Evolutionary conservation across 805 yeast genomes (phyloP), one percentile per base, ranked within the genome.

Genomic region (Jamesozyma jinghongensis): DNA sequence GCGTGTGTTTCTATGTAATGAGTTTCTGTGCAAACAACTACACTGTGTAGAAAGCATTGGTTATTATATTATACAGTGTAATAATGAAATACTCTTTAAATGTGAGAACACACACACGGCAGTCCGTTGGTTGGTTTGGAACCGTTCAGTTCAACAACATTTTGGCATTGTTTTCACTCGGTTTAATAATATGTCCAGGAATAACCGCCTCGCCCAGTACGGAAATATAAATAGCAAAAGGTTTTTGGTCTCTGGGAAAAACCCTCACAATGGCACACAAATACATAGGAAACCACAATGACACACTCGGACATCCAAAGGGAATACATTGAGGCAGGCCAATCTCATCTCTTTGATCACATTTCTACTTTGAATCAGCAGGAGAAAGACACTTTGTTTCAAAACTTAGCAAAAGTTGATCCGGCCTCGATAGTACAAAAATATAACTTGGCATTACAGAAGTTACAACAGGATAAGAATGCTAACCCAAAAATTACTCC

Each of bases 291-390:
- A 22, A 22, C 6, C 7, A 19, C 5, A n/a, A 34, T 34, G 37
- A 34, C 37, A 14, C 10, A 14, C 19, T n/a, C 11, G 4, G 49
- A 46, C 11, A 42, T 54, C 35, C 55, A 48, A 46, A 41, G 67
- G 37, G 37, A 53, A 13, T 77, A 65, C 50, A 54, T 52, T 19
- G 53, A 61, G 4, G 79, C 80, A 0, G 70, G 71, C 7, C 85
- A 79, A 54, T 54, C 49, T 3, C 82, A 77, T 43, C 50, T 79
- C 14, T 77, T 77, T 54, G 54, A 63, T 22, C 70, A 68, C 46
- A 71, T 70, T 65, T 69, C 69, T 32, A 36, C 51, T 11, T 60
- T 78, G 33, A 32, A 58, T 4, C 42, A 47, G 1, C 57, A 46
- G 1, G 66, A 75, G 40, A 66, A 69, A 49, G 43, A 49, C 2